Base-by-base conservation (phyloP, 768 basidiomycete genomes). In the Hebeloma cylindrosporum region DNA sequence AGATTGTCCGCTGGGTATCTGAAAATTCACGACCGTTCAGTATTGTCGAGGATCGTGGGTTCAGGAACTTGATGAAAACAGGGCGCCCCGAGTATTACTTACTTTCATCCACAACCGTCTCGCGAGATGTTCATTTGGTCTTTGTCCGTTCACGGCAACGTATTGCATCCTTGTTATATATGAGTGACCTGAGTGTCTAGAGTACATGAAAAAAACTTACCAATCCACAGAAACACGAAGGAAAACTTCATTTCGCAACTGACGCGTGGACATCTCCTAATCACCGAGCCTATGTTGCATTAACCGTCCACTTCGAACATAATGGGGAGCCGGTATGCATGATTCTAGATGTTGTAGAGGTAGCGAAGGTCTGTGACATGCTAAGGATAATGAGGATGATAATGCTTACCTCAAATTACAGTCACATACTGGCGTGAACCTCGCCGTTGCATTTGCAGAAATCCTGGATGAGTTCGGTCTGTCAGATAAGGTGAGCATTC, bases 211-310 rank as follows among this genome's bases (percentile, higher is more conserved):
- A 36, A 33, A 10, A 2, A 48, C 13, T 36, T 28, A 28, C 28
- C 25, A 13, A 38, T 21, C 26, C 16, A 25, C 27, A 68, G 68
- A 56, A 60, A 13, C 51, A 66, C 41, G 42, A 60, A 0, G 66
- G 69, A 0, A 17, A 30, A 3, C 42, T 73, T 1, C 67, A 50
- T 36, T 69, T 71, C 42, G 60, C 59, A 0, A 66, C 62, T 0
- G 67, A 72, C 47, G 57, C 58, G 0, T 72, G 68, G 69, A 67
- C 67, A 0, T 68, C 63, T 0, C 60, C 63, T 0, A 70, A 72
- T 43, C 63, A 70, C 26, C 17, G 45, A 0, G 63, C 62, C 0
- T 66, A 53, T 33, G 40, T 68, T 3, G 64, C 61, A 0, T 31
- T 64, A 7, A 59, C 55, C 0, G 66, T 65, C 1, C 69, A 72